phyloP scores from a whole-genome alignment of 208 protist species.

The Acanthamoeba sp. region DNA sequence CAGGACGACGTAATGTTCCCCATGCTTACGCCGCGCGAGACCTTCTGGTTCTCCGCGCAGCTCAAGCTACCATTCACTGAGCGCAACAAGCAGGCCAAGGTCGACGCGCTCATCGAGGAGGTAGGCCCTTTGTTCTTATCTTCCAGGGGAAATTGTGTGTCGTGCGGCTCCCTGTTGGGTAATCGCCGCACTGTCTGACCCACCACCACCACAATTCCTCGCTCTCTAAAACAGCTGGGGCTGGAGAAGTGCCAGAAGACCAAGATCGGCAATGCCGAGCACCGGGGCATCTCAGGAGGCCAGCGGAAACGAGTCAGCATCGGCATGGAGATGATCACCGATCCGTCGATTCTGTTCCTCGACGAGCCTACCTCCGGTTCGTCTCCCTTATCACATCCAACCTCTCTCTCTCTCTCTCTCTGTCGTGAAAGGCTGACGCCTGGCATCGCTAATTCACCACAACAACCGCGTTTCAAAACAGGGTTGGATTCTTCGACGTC shows the following conservation, averaged over 20 bases:
- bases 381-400: too few relatives aligned
- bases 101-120: background rate
- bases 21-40: background rate
- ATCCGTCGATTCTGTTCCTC: constrained; percentile 82
- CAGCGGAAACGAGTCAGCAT: constrained; percentile 85
- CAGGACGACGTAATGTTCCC: constrained; percentile 57
- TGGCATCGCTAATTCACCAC: too few relatives aligned
- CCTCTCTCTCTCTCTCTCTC: too few relatives aligned
- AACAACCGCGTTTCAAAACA: background rate
- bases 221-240: constrained; percentile 67
- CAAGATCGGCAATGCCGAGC: constrained; percentile 34
- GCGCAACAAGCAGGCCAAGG: background rate
- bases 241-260: constrained; percentile 48
- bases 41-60: constrained; percentile 34
- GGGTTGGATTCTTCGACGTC: constrained; percentile 41
- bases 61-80: constrained; percentile 21
- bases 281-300: constrained; percentile 74
- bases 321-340: constrained; percentile 83
- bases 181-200: too few relatives aligned
- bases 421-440: too few relatives aligned
- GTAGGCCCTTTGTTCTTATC: background rate
- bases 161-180: too few relatives aligned
- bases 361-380: constrained; percentile 81
- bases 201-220: too few relatives aligned
- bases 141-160: too few relatives aligned